Evolutionary conservation across 2,329 filamentous ascomycete species (phyloP).

Genomic region (Fusarium sp.): DNA sequence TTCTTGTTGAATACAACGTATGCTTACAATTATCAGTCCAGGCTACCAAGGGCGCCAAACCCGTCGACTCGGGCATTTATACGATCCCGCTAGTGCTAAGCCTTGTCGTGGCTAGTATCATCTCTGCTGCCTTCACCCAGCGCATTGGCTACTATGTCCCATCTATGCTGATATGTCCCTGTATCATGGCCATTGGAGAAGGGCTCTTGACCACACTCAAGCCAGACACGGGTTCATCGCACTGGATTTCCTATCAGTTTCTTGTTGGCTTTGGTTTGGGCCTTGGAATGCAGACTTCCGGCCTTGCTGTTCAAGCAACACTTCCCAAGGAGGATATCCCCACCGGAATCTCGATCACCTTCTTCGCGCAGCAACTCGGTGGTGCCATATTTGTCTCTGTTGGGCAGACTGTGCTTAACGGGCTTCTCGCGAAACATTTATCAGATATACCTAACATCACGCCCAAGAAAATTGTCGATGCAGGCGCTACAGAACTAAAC

Average conservation of each 20-base stretch:
- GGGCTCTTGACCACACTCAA: constrained; percentile 67
- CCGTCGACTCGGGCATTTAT: constrained; percentile 65
- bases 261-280: constrained; percentile 68
- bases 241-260: constrained; percentile 70
- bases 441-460: constrained; percentile 54
- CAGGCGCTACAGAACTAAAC: constrained; percentile 69
- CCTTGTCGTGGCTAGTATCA: constrained; percentile 61
- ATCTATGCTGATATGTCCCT: constrained; percentile 62
- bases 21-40: constrained; percentile 56
- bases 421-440: constrained; percentile 53
- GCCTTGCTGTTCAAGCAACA: constrained; percentile 65
- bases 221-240: constrained; percentile 54
- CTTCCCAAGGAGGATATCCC: constrained; percentile 62
- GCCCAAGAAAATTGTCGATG: constrained; percentile 53
- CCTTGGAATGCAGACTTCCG: constrained; percentile 65
- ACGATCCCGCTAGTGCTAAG: constrained; percentile 66
- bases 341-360: constrained; percentile 63
- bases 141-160: constrained; percentile 69
- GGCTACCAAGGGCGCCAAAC: constrained; percentile 61
- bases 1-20: background rate
- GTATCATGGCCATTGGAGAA: constrained; percentile 60
- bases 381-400: constrained; percentile 67
- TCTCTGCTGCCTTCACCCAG: constrained; percentile 59
- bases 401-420: constrained; percentile 63
- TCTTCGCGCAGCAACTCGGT: constrained; percentile 68